phyloP scores from a whole-genome alignment of 2,329 filamentous ascomycete genomes.

The Colletotrichum euphorbiae region DNA sequence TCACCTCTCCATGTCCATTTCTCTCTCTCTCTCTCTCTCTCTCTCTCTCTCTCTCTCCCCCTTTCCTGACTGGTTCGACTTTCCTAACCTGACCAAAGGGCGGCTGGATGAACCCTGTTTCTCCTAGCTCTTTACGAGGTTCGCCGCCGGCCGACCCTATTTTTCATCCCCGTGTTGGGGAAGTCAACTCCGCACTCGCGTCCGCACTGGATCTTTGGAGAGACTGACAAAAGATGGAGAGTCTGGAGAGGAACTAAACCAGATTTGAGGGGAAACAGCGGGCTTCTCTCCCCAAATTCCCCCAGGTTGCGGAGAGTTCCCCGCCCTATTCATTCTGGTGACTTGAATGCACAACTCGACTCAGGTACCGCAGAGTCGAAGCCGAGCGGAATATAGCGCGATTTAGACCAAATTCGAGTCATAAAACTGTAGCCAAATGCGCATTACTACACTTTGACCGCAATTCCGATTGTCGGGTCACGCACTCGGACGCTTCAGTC shows the following conservation, averaged over 20 bases:
- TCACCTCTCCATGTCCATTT: background rate
- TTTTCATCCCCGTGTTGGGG: constrained; percentile 12
- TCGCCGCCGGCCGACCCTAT: background rate
- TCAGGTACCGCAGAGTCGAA: no score
- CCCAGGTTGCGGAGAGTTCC: constrained; percentile 19
- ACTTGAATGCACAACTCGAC: no score
- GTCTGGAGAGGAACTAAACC: background rate
- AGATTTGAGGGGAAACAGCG: constrained; percentile 16
- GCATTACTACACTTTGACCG: no score
- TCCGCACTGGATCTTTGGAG: constrained; percentile 19
- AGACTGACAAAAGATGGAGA: constrained; percentile 7
- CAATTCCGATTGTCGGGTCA: no score
- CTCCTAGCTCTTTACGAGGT: background rate
- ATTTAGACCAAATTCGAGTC: no score
- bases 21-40: background rate
- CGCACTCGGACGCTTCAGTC: no score
- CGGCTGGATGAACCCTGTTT: constrained; percentile 10
- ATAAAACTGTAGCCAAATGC: no score
- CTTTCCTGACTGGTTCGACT: constrained; percentile 2
- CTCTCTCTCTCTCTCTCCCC: no score
- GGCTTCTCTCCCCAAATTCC: constrained; percentile 11
- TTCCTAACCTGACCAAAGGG: background rate
- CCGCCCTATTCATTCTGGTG: no score
- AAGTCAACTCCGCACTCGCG: constrained; percentile 33
- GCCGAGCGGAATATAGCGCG: no score